phyloP scores from a whole-genome alignment of 176 grass and related monocot genomes.

The Ananas comosus region DNA sequence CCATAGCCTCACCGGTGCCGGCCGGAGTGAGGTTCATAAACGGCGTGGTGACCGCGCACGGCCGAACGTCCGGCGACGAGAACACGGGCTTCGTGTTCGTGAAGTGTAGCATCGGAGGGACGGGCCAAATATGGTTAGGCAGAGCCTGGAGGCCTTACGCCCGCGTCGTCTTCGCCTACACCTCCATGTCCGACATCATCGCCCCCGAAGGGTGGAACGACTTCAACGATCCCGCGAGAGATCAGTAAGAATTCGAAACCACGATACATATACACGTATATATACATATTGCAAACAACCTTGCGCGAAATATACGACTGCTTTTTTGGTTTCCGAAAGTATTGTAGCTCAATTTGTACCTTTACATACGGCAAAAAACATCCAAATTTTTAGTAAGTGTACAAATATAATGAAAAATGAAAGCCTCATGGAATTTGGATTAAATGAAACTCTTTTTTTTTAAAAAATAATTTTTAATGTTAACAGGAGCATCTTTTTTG shows the following conservation, averaged over 20 bases:
- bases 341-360: neutral
- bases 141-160: slow-evolving; percentile 74
- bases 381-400: neutral
- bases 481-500: slow-evolving; percentile 65
- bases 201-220: slow-evolving; percentile 80
- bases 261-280: neutral
- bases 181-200: slow-evolving; percentile 59
- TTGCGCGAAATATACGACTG: too few species aligned
- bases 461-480: neutral
- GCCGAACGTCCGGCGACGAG: slow-evolving; percentile 34
- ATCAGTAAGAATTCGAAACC: slow-evolving; percentile 33
- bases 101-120: slow-evolving; percentile 57
- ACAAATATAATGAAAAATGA: slow-evolving; percentile 1
- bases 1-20: slow-evolving; percentile 63
- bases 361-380: neutral
- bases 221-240: slow-evolving; percentile 66
- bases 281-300: too few species aligned
- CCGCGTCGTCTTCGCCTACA: slow-evolving; percentile 60
- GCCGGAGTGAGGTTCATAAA: slow-evolving; percentile 44
- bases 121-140: slow-evolving; percentile 61
- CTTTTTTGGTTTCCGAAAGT: too few species aligned
- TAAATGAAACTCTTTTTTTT: slow-evolving; percentile 11
- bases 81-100: slow-evolving; percentile 69
- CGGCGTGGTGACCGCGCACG: slow-evolving; percentile 57
- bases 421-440: neutral